Evolutionary conservation across 192 early-diverging fungal species (phyloP).

Genomic region (Mortierella antarctica): DNA sequence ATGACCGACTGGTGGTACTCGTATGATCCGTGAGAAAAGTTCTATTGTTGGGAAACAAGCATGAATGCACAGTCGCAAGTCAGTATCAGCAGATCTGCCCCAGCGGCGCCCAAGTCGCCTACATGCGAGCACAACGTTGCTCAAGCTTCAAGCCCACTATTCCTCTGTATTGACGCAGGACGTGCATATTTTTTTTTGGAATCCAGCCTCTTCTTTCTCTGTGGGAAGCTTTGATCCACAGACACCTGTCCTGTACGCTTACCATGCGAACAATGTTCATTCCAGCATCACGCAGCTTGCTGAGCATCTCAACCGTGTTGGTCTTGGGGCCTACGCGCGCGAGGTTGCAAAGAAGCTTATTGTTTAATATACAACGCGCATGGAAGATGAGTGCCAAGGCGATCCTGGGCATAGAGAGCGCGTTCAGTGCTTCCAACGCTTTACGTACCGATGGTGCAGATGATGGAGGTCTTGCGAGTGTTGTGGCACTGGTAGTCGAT

Average conservation of each 20-base stretch:
- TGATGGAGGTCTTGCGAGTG: slow-evolving; percentile 85
- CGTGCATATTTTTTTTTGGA: no score
- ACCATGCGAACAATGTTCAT: slow-evolving; percentile 87
- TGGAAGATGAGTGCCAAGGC: background rate
- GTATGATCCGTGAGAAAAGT: slow-evolving; percentile 71
- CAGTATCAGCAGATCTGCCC: no score
- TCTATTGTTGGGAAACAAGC: slow-evolving; percentile 22
- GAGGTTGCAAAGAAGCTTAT: background rate
- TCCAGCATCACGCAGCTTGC: slow-evolving; percentile 77
- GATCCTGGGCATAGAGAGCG: background rate
- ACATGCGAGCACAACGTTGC: no score
- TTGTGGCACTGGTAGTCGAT: slow-evolving; percentile 67
- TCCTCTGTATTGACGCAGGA: no score
- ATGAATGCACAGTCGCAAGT: no score
- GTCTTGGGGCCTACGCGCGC: slow-evolving; percentile 73
- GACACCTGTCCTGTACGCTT: background rate
- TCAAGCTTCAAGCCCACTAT: no score
- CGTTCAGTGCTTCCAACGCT: background rate
- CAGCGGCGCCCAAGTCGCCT: no score
- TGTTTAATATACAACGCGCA: background rate
- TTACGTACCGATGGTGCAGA: slow-evolving; percentile 78
- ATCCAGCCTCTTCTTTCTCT: no score
- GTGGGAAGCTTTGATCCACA: no score
- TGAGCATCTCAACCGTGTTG: slow-evolving; percentile 79
- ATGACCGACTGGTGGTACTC: slow-evolving; percentile 75